Conservation (phyloP, 768 basidiomycete species). For the Ephemerocybe angulata region DNA sequence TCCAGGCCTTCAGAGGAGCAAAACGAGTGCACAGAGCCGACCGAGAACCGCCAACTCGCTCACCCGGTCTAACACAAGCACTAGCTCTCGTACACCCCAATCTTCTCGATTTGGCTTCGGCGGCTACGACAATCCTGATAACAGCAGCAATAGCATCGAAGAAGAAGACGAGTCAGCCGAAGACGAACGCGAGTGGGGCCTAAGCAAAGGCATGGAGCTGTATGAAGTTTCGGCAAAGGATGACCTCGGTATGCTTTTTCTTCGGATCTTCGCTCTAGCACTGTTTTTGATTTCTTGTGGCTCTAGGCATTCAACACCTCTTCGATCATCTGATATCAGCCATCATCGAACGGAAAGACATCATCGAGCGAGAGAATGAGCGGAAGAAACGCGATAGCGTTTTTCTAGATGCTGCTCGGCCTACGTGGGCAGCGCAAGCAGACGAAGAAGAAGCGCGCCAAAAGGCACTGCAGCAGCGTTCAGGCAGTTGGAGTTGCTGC, state of each 20-base stretch:
- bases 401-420: conserved; percentile 59
- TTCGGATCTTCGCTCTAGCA: conserved; percentile 14
- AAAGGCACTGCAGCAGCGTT: conserved; percentile 39
- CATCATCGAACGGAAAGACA: conserved; percentile 75
- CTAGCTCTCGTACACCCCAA: conserved; percentile 44
- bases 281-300: conserved; percentile 6
- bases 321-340: conserved; percentile 77
- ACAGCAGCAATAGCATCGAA: conserved; percentile 62
- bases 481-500: conserved; percentile 70
- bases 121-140: conserved; percentile 52
- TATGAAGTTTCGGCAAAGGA: conserved; percentile 93
- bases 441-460: conserved; percentile 73
- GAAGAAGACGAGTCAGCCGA: conserved; percentile 67
- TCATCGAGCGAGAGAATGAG: conserved; percentile 79
- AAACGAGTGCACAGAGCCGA: conserved; percentile 43
- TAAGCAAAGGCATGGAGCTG: conserved; percentile 80
- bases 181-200: conserved; percentile 69
- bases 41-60: conserved; percentile 46
- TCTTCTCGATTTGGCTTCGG: conserved; percentile 56
- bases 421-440: conserved; percentile 76
- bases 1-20: conserved; percentile 51
- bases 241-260: conserved; percentile 57
- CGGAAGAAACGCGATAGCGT: conserved; percentile 81
- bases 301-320: conserved; percentile 70
- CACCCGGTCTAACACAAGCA: conserved; percentile 48